Evolutionary conservation across 2,329 filamentous ascomycete species (phyloP).

Genomic region (Thermoascus crustaceus): DNA sequence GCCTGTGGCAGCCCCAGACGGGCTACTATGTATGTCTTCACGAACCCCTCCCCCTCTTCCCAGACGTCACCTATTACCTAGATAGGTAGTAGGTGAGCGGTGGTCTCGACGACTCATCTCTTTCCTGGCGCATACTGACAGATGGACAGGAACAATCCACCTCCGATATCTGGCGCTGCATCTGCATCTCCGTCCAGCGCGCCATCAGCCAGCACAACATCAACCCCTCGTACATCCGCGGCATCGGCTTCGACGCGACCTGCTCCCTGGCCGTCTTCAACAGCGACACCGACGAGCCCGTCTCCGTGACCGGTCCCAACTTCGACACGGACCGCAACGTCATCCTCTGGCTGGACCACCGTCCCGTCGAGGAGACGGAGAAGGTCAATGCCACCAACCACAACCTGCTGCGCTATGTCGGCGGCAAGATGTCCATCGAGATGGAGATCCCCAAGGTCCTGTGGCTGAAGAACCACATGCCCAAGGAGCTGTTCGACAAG

Average conservation of each 20-base stretch:
- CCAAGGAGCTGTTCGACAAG: conserved; percentile 74
- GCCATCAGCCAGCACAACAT: conserved; percentile 76
- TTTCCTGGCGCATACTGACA: conserved; percentile 1
- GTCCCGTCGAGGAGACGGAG: conserved; percentile 80
- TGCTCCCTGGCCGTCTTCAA: conserved; percentile 91
- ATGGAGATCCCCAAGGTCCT: conserved; percentile 99
- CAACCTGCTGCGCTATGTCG: conserved; percentile 90
- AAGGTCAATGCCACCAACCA: conserved; percentile 90
- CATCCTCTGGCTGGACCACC: conserved; percentile 94
- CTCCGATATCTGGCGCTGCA: conserved; percentile 90
- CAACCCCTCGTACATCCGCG: conserved; percentile 66
- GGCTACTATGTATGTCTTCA: conserved; percentile 61
- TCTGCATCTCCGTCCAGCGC: conserved; percentile 77
- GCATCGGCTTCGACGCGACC: conserved; percentile 97
- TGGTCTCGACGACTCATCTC: no score
- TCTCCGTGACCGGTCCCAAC: conserved; percentile 80
- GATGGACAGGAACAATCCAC: conserved; percentile 83
- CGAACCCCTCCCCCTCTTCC: not conserved
- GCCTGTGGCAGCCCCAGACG: conserved; percentile 68
- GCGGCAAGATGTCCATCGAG: conserved; percentile 96
- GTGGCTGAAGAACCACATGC: conserved; percentile 99
- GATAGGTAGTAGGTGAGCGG: no score
- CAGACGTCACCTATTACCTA: no score
- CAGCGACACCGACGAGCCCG: conserved; percentile 79
- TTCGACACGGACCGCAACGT: conserved; percentile 91